Conservation (phyloP, 352 stramenopile species). For the Phytophthora litchii region DNA sequence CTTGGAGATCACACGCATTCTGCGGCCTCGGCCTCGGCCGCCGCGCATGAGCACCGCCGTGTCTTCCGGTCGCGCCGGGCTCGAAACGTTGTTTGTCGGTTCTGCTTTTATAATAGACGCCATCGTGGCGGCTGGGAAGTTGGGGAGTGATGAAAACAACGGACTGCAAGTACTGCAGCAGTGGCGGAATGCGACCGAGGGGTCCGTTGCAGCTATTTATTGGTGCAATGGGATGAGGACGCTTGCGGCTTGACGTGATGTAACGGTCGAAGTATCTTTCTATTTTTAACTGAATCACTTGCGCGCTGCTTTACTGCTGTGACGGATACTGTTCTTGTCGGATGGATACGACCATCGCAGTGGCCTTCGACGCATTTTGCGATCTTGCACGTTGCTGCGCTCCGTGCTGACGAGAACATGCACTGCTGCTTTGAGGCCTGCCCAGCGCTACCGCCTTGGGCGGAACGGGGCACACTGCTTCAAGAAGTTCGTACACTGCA, state of each 20-base stretch:
- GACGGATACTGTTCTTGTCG: background rate
- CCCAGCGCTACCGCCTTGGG: too few relatives aligned
- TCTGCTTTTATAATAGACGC: slow-evolving; percentile 10
- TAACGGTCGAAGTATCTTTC: slow-evolving; percentile 11
- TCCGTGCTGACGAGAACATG: background rate
- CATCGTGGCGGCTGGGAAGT: slow-evolving; percentile 13
- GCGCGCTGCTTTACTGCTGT: slow-evolving; percentile 3
- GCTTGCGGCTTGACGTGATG: slow-evolving; percentile 4
- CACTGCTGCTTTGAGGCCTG: background rate
- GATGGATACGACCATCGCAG: slow-evolving; percentile 3
- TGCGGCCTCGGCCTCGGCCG: slow-evolving; percentile 17
- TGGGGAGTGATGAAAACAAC: slow-evolving; percentile 18
- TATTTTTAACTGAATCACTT: background rate
- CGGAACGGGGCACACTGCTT: background rate
- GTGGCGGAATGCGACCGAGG: slow-evolving; percentile 19
- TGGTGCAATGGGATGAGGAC: slow-evolving; percentile 3
- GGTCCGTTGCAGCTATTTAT: slow-evolving; percentile 14
- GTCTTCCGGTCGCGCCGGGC: slow-evolving; percentile 13
- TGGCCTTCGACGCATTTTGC: too few relatives aligned
- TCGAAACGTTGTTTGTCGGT: slow-evolving; percentile 6
- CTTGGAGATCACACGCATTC: slow-evolving; percentile 36
- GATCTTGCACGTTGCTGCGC: background rate
- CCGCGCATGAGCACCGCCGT: slow-evolving; percentile 20
- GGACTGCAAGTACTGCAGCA: slow-evolving; percentile 4
- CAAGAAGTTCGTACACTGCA: background rate